Evolutionary conservation across 1,284 basidiomycete species (phyloP), one percentile per base, ranked within the genome.

Genomic region (Irpex lacteus): DNA sequence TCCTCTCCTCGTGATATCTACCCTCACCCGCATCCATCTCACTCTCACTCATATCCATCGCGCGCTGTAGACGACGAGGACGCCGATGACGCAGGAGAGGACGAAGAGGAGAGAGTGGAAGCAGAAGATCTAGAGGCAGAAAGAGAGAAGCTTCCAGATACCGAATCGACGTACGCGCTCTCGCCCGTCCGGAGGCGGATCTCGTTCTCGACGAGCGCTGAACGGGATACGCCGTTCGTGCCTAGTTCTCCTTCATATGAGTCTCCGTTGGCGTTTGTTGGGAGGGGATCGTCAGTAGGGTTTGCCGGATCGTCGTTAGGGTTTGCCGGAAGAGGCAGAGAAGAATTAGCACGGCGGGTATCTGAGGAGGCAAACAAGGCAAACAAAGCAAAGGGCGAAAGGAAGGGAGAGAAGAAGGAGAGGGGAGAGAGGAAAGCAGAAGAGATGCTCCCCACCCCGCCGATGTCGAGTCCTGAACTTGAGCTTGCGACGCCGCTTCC

Each of bases 141-240:
- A 7, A 11, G 11, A 54, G n/a, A 69, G 47, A 66, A 70, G 61
- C 59, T 66, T 52, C 60, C 21, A 44, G 67, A 67, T 63, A 34
- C 15, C 47, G 56, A 36, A 6, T 13, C 9, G 13, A 19, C 49
- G 49, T 60, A 63, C 64, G 56, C 69, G 11, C 65, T 69, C 0
- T 71, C 70, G 13, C 70, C 54, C 13, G 32, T 56, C 1, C 4
- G 66, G 1, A 69, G 74, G 13, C 69, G 74, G 2, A 65, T 75
- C 4, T 75, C 73, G 7, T 75, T 75, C 66, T 73, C 70, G n/a
- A 75, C 72, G 7, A 73, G 71, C 21, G 68, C 70, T 15, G 74
- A 75, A 62, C 71, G 74, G 19, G 72, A 74, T 60, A 61, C 55
- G 37, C 73, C 73, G 15, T 47, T n/a, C n/a, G 8, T 13, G 9